These are phyloP conservation scores for Linum usitatissimum DNA, from an alignment of 345 rosid genomes.

Conservation along the genomic window DNA sequence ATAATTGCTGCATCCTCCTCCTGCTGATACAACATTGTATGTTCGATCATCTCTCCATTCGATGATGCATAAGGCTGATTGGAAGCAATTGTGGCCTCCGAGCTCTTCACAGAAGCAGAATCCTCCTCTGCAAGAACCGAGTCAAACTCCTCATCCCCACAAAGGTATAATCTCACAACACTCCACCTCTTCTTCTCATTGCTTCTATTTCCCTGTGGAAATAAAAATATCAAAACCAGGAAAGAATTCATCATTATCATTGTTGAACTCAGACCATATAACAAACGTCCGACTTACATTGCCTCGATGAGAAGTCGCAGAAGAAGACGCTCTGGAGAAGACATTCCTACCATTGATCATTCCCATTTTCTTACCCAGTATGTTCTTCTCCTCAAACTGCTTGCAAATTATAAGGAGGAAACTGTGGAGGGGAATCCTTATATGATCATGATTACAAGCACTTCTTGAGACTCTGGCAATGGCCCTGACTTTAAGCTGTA, in stretches of 20 bases:
- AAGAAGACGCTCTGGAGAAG: slow-evolving; percentile 52
- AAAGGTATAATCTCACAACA: slow-evolving; percentile 59
- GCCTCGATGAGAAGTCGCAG: slow-evolving; percentile 26
- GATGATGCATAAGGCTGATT: slow-evolving; percentile 5
- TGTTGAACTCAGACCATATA: neutral
- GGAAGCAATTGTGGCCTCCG: slow-evolving; percentile 32
- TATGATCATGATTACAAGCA: slow-evolving; percentile 21
- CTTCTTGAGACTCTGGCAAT: slow-evolving; percentile 2
- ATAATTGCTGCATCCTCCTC: slow-evolving; percentile 75
- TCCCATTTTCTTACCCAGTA: slow-evolving; percentile 40
- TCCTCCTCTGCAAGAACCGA: slow-evolving; percentile 70
- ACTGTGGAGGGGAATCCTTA: slow-evolving; percentile 24
- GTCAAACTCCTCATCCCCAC: slow-evolving; percentile 68
- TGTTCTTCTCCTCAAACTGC: slow-evolving; percentile 7
- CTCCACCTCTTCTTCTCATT: slow-evolving; percentile 57
- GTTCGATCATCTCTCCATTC: slow-evolving; percentile 18
- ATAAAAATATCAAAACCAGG: neutral
- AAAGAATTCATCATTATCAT: neutral
- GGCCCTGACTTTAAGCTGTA: slow-evolving; percentile 20
- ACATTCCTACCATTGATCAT: slow-evolving; percentile 41
- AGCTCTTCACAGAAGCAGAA: slow-evolving; percentile 58
- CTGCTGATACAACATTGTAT: slow-evolving; percentile 34
- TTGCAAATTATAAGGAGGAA: slow-evolving; percentile 16
- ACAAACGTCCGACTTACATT: slow-evolving; percentile 26
- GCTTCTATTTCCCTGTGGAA: slow-evolving; percentile 36